Base-by-base conservation (phyloP, 2,329 filamentous ascomycete species). In the Colletotrichum lindemuthianum region DNA sequence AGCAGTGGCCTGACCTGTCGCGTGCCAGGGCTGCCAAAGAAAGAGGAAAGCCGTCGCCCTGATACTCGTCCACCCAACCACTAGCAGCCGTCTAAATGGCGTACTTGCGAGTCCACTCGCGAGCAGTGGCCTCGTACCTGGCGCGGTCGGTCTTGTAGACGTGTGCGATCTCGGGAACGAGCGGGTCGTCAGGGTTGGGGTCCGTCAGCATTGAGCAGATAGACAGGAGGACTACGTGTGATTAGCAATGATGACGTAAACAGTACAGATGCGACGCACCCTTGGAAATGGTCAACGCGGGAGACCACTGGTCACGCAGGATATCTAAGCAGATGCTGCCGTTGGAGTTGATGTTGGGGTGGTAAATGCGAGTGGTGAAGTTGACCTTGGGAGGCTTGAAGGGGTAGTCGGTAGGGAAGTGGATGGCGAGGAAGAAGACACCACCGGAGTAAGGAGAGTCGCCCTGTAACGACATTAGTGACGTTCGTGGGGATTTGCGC, bases 321-420 rank as follows among this genome's bases (percentile, higher is more conserved):
- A 99, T 99, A 77, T 99, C 96, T 79, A 99, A 84, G 81, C 96
- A 99, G 82, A 99, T 99, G 82, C 94, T 97, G 81, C 96, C 96
- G 81, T 98, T 98, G 72, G 93, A 97, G 89, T 99, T 99, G 93
- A 99, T 99, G 84, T 99, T 99, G 75, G 96, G 96, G 84, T 99
- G 96, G 81, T 99, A 99, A 85, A 99, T 98, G 78, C 95, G 92
- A 70, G 96, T 99, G 74, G 93, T 98, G 88, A 99, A 99, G 91
- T 97, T 97, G 82, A 99, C 94, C 89, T 99, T 99, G 73, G 96
- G 96, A 69, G 96, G 96, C 91, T 99, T 99, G 88, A 99, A 99
- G 45, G 96, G 96, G 83, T 99, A 99, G 86, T 99, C 96, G 86
- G 96, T 99, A 72, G 96, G 96, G 87, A 99, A 98, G 84, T 97